These are phyloP conservation scores for Colletotrichum paranaense DNA, from an alignment of 2,329 filamentous ascomycete species.

Conservation along the genomic window DNA sequence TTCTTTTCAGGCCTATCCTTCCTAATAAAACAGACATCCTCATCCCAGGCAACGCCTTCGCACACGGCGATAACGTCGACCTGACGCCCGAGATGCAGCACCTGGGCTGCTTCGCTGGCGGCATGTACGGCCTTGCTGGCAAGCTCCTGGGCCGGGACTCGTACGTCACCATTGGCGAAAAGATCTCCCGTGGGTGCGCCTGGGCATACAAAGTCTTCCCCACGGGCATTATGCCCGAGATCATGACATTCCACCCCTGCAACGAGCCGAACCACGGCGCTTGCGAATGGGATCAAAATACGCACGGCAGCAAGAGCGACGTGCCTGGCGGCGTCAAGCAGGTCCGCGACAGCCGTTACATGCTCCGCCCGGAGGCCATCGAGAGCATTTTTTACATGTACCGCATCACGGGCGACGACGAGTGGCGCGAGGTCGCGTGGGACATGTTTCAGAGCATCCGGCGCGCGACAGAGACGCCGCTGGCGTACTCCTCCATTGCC, in stretches of 20 bases:
- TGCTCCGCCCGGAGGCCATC: constrained; percentile 62
- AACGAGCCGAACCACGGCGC: constrained; percentile 43
- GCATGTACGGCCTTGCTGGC: constrained; percentile 72
- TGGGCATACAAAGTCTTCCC: constrained; percentile 64
- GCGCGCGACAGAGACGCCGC: constrained; percentile 53
- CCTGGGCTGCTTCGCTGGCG: constrained; percentile 73
- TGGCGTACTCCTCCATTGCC: constrained; percentile 55
- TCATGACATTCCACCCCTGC: constrained; percentile 52
- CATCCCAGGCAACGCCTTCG: constrained; percentile 59
- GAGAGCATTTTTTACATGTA: constrained; percentile 65
- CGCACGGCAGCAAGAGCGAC: constrained; percentile 41
- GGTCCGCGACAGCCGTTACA: constrained; percentile 54
- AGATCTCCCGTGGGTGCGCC: constrained; percentile 63
- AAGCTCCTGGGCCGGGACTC: constrained; percentile 63
- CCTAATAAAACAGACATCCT: constrained; percentile 70
- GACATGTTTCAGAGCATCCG: constrained; percentile 58
- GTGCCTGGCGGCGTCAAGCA: constrained; percentile 69
- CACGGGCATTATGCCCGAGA: constrained; percentile 66
- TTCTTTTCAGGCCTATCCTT: constrained; percentile 77
- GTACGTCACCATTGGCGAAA: constrained; percentile 58
- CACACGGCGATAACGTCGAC: constrained; percentile 42
- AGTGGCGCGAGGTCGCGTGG: constrained; percentile 59
- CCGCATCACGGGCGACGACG: constrained; percentile 58
- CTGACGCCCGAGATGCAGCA: constrained; percentile 61
- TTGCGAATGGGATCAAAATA: constrained; percentile 47